These are phyloP conservation scores for Termitomyces sp. DNA, from an alignment of 768 basidiomycete species.

Conservation along the genomic window DNA sequence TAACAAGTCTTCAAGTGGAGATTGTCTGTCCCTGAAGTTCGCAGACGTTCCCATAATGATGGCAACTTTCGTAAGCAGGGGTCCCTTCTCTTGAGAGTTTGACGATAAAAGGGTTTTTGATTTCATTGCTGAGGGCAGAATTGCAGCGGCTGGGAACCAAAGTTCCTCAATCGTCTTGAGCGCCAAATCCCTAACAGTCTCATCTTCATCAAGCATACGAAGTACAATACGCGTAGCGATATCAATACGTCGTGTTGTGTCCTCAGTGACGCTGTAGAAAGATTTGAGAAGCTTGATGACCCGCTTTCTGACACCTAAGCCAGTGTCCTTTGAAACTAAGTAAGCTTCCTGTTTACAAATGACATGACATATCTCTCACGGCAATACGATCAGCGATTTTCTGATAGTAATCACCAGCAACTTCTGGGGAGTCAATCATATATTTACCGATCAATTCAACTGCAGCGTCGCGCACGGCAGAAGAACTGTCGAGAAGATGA, in stretches of 20 bases:
- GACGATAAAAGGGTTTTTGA: conserved; percentile 22
- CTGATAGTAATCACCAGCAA: conserved; percentile 86
- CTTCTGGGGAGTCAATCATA: conserved; percentile 80
- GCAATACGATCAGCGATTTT: conserved; percentile 88
- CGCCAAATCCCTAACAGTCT: conserved; percentile 90
- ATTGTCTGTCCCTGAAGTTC: conserved; percentile 77
- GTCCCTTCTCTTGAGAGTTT: conserved; percentile 42
- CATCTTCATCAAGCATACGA: conserved; percentile 90
- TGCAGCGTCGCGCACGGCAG: conserved; percentile 93
- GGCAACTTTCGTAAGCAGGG: conserved; percentile 58
- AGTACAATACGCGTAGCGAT: conserved; percentile 78
- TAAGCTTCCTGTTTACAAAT: not conserved
- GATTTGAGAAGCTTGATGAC: conserved; percentile 92
- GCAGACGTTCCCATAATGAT: conserved; percentile 85
- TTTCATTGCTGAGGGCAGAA: conserved; percentile 32
- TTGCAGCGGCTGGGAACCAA: conserved; percentile 57
- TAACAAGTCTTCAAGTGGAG: conserved; percentile 78
- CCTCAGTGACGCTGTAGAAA: conserved; percentile 65
- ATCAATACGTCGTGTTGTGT: conserved; percentile 59
- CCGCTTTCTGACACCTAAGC: conserved; percentile 87
- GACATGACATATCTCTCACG: conserved; percentile 37
- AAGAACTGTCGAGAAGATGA: conserved; percentile 86
- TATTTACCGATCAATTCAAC: conserved; percentile 98
- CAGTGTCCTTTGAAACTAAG: conserved; percentile 66
- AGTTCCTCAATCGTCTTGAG: conserved; percentile 87